phyloP scores from a whole-genome alignment of 176 grass and related monocot genomes.

The Alloteropsis semialata region DNA sequence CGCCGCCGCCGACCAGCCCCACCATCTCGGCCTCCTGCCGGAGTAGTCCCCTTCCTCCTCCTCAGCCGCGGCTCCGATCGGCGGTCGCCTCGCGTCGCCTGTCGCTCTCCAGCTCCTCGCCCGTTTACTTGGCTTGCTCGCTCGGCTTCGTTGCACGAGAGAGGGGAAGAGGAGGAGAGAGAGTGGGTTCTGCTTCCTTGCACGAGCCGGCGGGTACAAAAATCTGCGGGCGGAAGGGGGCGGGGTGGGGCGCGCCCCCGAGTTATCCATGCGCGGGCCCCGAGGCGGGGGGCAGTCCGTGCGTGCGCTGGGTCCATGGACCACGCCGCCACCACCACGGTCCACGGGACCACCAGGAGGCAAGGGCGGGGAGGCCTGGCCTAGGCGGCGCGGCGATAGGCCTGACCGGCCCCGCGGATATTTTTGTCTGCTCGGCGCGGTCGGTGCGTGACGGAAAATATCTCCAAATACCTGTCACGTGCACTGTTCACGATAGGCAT shows the following conservation, averaged over 20 bases:
- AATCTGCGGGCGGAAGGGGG: constrained; percentile 25
- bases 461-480: neutral
- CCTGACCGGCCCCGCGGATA: neutral
- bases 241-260: constrained; percentile 27
- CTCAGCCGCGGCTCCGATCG: neutral
- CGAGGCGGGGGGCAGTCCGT: constrained; percentile 1
- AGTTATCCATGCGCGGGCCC: constrained; percentile 52
- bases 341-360: neutral
- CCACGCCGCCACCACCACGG: neutral
- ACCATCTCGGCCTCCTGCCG: constrained; percentile 26
- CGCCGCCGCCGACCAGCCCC: constrained; percentile 22
- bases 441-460: neutral
- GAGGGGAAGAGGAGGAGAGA: neutral
- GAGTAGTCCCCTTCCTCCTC: too few species aligned
- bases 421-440: neutral
- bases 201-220: constrained; percentile 40
- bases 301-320: constrained; percentile 35
- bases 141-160: neutral
- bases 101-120: neutral
- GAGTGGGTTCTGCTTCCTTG: neutral
- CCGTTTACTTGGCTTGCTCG: neutral
- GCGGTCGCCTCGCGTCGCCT: neutral
- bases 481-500: neutral
- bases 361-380: neutral
- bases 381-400: neutral